Conservation (phyloP, 768 basidiomycete species). For the Tylopilus sp. region DNA sequence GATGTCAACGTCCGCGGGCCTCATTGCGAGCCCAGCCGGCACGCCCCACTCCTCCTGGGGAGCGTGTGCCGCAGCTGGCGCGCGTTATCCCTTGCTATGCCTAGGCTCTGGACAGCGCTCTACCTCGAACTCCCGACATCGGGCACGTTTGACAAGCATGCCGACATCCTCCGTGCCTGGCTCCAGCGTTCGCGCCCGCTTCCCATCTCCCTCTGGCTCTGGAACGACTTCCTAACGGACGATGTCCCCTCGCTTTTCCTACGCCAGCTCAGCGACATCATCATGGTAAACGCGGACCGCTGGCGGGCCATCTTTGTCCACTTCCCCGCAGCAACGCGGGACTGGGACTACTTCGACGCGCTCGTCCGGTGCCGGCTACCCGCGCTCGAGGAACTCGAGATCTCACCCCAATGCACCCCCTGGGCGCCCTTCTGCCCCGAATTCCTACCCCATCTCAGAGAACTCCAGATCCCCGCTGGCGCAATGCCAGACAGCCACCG, state of each 20-base stretch:
- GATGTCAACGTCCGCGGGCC: constrained; percentile 26
- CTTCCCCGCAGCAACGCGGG: constrained; percentile 26
- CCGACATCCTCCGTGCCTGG: constrained; percentile 25
- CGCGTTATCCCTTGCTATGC: constrained; percentile 24
- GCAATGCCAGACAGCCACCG: constrained; percentile 31
- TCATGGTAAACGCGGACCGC: constrained; percentile 24
- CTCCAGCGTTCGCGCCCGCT: constrained; percentile 26
- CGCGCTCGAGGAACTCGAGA: constrained; percentile 30
- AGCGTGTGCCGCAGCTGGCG: constrained; percentile 31
- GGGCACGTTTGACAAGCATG: constrained; percentile 21
- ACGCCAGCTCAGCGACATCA: constrained; percentile 15
- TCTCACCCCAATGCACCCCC: constrained; percentile 30
- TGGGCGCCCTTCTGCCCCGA: constrained; percentile 32
- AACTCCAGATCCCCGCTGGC: constrained; percentile 30
- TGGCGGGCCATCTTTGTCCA: constrained; percentile 33
- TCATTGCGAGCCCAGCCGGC: constrained; percentile 29
- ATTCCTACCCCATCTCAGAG: constrained; percentile 19
- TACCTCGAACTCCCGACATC: constrained; percentile 29
- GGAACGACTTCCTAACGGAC: constrained; percentile 33
- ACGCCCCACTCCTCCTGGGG: constrained; percentile 28
- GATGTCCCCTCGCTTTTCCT: constrained; percentile 28
- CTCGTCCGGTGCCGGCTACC: constrained; percentile 25
- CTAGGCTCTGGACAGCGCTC: constrained; percentile 31
- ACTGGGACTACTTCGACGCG: constrained; percentile 26
- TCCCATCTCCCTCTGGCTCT: constrained; percentile 27